Percentiles rank a stretch among this genome's conserved stretches.
Conservation (phyloP, 345 rosid species). For the Populus simonii region DNA sequence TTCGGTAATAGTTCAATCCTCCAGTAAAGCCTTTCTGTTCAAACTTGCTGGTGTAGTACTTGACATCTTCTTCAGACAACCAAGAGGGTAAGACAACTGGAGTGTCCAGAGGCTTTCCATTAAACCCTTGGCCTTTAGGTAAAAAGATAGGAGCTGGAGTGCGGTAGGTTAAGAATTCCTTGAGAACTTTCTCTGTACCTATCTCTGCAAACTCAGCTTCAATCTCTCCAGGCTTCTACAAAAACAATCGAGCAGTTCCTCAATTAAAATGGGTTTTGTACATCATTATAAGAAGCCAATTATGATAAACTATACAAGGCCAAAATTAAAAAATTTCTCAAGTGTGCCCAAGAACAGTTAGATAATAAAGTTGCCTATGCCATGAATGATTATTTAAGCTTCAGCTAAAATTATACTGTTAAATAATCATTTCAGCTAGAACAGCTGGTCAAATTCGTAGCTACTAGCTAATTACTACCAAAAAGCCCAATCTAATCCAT, state of each 20-base stretch:
- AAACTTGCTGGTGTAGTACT: constrained; percentile 21
- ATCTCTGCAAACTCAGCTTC: constrained; percentile 15
- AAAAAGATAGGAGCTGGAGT: constrained; percentile 10
- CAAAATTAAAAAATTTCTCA: no score
- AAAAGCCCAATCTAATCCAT: no score
- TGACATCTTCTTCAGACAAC: constrained; percentile 30
- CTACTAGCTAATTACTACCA: no score
- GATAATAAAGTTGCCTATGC: no score
- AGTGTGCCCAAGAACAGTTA: no score
- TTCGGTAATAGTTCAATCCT: constrained; percentile 28
- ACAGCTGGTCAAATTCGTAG: no score
- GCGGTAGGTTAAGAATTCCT: constrained; percentile 3
- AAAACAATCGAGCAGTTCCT: neutral
- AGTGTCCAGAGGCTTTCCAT: constrained; percentile 10
- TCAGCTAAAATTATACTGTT: no score
- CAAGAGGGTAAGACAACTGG: constrained; percentile 24
- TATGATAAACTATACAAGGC: no score
- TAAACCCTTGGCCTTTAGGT: constrained; percentile 18
- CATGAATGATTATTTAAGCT: no score
- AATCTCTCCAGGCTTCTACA: constrained; percentile 18
- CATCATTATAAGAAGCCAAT: no score
- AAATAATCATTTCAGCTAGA: no score
- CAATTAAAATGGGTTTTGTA: neutral
- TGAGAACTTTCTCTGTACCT: constrained; percentile 9
- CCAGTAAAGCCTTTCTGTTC: constrained; percentile 29